A percentile compares a stretch with the other conserved stretches of the same genome.
Evolutionary conservation across 305 asterid species (phyloP).

Genomic region (Rubia peregrina): DNA sequence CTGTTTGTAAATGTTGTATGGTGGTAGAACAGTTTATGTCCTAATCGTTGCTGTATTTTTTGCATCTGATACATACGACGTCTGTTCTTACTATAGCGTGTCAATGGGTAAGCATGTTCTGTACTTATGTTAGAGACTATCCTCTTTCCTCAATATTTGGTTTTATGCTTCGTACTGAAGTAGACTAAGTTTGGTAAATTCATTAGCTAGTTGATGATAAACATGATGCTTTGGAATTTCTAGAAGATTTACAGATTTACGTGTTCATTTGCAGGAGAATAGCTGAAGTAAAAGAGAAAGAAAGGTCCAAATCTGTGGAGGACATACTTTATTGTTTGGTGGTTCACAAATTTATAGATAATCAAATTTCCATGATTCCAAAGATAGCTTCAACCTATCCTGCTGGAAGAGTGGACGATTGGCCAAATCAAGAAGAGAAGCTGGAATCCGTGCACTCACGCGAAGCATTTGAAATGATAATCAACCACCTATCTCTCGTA

Average conservation of each 20-base stretch:
- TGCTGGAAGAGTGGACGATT: constrained; percentile 62
- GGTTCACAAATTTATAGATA: constrained; percentile 65
- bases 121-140: background rate
- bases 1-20: background rate
- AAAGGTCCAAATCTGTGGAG: constrained; percentile 58
- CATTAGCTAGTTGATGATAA: background rate
- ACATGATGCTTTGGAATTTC: background rate
- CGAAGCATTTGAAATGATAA: constrained; percentile 91
- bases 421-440: constrained; percentile 87
- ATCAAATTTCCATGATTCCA: constrained; percentile 65
- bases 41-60: background rate
- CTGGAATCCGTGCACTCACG: constrained; percentile 82
- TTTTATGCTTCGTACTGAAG: background rate
- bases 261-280: constrained; percentile 66
- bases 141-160: background rate
- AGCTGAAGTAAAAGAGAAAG: constrained; percentile 84
- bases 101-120: background rate
- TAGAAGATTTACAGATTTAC: constrained; percentile 16
- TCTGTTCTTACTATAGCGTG: background rate
- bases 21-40: background rate
- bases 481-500: constrained; percentile 73
- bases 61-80: background rate
- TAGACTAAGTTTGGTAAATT: background rate
- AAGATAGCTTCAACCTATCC: constrained; percentile 58
- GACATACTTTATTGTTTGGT: constrained; percentile 78